These are phyloP conservation scores for Chlamydomonas urium DNA, from an alignment of 139 green algal species.

Conservation along the genomic window DNA sequence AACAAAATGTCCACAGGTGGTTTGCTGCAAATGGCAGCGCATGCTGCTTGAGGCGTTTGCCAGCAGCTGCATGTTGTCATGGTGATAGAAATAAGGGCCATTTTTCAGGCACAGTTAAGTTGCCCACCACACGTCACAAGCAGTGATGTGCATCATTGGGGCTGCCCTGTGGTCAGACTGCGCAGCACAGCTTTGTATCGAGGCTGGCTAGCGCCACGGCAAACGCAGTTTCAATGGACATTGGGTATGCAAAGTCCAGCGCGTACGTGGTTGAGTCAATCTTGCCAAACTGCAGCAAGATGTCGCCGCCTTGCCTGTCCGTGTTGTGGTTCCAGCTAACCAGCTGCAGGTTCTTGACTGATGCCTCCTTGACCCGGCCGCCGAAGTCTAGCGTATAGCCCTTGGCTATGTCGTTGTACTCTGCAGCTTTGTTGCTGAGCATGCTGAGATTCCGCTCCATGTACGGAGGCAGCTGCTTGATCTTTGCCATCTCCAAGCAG, in stretches of 20 bases:
- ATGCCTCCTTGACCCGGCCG: conserved; percentile 79
- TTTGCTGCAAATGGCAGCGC: no score
- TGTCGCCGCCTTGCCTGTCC: conserved; percentile 48
- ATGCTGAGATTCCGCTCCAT: conserved; percentile 43
- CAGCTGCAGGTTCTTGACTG: conserved; percentile 97
- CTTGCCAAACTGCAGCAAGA: conserved; percentile 76
- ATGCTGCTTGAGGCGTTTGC: no score
- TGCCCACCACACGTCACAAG: no score
- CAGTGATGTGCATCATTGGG: no score
- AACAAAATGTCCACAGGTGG: no score
- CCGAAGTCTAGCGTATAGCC: conserved; percentile 94
- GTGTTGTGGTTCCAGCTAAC: conserved; percentile 62
- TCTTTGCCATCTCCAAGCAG: conserved; percentile 34
- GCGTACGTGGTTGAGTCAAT: conserved; percentile 77
- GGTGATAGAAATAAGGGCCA: no score
- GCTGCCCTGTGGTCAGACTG: conserved; percentile 32
- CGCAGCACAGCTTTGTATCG: conserved; percentile 54
- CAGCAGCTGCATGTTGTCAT: no score
- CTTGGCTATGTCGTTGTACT: conserved; percentile 35
- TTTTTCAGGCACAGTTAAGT: no score
- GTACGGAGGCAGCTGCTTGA: conserved; percentile 26
- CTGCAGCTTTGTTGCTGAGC: conserved; percentile 37
- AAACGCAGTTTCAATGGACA: conserved; percentile 79
- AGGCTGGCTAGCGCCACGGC: conserved; percentile 41
- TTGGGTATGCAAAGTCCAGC: conserved; percentile 84